Conservation (phyloP, 768 basidiomycete genomes). For the Tricholoma flavovirens region DNA sequence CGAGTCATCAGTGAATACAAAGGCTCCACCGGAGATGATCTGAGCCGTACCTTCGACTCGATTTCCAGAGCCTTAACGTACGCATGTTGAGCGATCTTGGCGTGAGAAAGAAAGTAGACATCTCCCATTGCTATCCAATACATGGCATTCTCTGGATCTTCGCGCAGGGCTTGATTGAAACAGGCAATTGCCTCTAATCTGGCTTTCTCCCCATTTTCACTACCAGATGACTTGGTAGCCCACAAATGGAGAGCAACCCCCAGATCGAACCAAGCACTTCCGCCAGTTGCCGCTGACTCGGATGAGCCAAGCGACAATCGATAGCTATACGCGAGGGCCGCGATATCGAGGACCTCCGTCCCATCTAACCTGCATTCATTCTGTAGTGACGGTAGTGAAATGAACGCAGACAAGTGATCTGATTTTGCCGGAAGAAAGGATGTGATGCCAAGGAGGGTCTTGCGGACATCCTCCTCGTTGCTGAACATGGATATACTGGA, state of each 20-base stretch:
- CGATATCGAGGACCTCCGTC: conserved; percentile 40
- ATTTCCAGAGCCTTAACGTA: conserved; percentile 86
- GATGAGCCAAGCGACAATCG: conserved; percentile 51
- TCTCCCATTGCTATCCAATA: conserved; percentile 86
- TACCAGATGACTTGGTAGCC: conserved; percentile 24
- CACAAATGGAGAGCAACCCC: conserved; percentile 55
- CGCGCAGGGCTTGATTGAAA: conserved; percentile 66
- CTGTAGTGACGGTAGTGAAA: conserved; percentile 27
- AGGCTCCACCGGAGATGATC: neutral
- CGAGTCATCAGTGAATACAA: conserved; percentile 4
- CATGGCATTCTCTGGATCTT: conserved; percentile 61
- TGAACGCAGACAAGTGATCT: conserved; percentile 35
- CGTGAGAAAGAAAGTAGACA: conserved; percentile 57
- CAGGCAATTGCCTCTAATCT: conserved; percentile 43
- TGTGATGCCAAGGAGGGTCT: conserved; percentile 27
- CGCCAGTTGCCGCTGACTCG: conserved; percentile 38
- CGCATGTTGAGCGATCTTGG: conserved; percentile 82
- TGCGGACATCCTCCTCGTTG: conserved; percentile 35
- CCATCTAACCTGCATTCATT: conserved; percentile 22
- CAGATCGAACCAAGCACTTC: conserved; percentile 72
- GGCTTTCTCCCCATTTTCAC: conserved; percentile 25
- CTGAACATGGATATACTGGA: conserved; percentile 46
- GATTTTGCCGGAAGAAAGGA: conserved; percentile 34
- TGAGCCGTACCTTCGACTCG: conserved; percentile 60
- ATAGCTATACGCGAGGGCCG: conserved; percentile 56